phyloP scores from a whole-genome alignment of 495 filamentous ascomycete species.

The Oidiodendron maius region DNA sequence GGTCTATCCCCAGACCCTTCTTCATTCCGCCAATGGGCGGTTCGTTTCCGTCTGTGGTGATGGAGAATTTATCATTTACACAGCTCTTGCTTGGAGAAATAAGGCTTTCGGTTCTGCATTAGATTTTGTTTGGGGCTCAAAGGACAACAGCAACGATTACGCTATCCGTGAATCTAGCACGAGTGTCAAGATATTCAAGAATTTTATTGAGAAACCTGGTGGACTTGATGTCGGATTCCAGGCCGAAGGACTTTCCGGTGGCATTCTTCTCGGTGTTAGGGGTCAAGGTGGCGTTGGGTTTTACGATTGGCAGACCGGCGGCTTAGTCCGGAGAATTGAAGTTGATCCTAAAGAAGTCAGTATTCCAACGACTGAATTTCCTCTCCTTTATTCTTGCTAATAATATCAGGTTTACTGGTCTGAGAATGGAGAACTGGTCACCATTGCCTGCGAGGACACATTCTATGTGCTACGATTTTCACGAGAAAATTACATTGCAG shows the following conservation, averaged over 20 bases:
- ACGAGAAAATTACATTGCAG: conserved; percentile 77
- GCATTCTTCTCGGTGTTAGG: conserved; percentile 89
- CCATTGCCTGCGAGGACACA: conserved; percentile 89
- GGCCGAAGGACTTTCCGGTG: conserved; percentile 84
- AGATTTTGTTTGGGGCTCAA: conserved; percentile 96
- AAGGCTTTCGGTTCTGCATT: conserved; percentile 93
- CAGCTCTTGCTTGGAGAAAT: conserved; percentile 93
- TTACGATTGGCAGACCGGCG: conserved; percentile 92
- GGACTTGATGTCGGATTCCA: conserved; percentile 94
- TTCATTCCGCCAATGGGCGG: conserved; percentile 94
- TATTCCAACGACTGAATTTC: conserved; percentile 5
- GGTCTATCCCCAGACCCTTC: conserved; percentile 89
- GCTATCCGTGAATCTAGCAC: conserved; percentile 91
- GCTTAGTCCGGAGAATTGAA: conserved; percentile 87
- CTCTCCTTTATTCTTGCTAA: conserved; percentile 12
- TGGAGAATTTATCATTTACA: conserved; percentile 98
- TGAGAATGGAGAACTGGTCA: conserved; percentile 87
- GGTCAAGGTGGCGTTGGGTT: conserved; percentile 91
- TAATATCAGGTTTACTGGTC: conserved; percentile 85
- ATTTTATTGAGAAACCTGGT: conserved; percentile 88
- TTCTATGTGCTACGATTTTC: conserved; percentile 93
- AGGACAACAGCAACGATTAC: conserved; percentile 97
- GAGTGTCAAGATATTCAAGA: conserved; percentile 94
- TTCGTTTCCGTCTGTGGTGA: conserved; percentile 97
- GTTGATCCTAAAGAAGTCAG: conserved; percentile 78